Evolutionary conservation across 1,139 yeast species (phyloP), one percentile per base, ranked within the genome.

Genomic region (Blastobotrys arbuscula): DNA sequence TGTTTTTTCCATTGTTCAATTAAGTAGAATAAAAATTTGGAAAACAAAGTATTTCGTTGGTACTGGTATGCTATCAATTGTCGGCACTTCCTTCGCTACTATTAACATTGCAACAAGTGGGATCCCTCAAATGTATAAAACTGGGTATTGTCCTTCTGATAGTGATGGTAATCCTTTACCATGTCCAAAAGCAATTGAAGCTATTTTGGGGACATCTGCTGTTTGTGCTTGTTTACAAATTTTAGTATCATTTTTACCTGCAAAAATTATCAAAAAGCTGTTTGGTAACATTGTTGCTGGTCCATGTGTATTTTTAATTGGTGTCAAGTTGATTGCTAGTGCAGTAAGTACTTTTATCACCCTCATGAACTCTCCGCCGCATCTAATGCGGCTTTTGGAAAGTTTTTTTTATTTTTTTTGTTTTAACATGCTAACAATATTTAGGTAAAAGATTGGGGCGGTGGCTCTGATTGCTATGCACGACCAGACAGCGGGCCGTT

Each of bases 211-310:
- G 38, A 83, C 95, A 16, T 82, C 88, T n/a, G 74, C 79, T 47
- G 76, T 81, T 15, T 85, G 95, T 68, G 84, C 88, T 1, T 72
- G 88, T 38, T 62, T 87, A 28, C 95, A 87, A 72, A 74, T 89
- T 39, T 59, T 75, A 7, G 65, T 85, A 48, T 82, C 95, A 2
- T 88, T 88, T 64, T 67, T 83, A 57, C 96, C 96, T 10, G 79
- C 96, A 2, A 75, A 72, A 50, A 59, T 74, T 15, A 74, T 89
- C 57, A 87, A 84, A 65, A 79, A 74, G 56, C 64, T 86, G 42
- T 89, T 89, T 72, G 96, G 96, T 24, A 88, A 94, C 36, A 70
- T 87, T 45, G 96, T 89, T 51, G 88, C 96, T 26, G 96, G 97
- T 48, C 95, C 96, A 1, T 96, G 88, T 45, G 95, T 88, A 34